phyloP scores from a whole-genome alignment of 2,329 filamentous ascomycete genomes.

The Colletotrichum caudatum region DNA sequence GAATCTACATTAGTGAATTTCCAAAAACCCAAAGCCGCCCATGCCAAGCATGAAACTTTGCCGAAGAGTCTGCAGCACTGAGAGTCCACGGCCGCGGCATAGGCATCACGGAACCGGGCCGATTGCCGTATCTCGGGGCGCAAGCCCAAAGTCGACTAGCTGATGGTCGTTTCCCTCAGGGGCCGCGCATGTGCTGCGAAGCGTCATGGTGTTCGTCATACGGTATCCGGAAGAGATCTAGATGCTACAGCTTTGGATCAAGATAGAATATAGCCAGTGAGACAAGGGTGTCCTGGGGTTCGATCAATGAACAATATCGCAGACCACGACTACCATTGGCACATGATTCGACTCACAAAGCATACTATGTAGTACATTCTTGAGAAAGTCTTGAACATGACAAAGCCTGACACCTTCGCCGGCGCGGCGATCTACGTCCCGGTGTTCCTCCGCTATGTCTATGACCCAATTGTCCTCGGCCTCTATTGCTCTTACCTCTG shows the following conservation, averaged over 20 bases:
- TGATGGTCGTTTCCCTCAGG: background rate
- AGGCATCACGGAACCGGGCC: slow-evolving; percentile 5
- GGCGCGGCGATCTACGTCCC: slow-evolving; percentile 28
- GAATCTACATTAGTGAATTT: background rate
- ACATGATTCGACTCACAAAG: background rate
- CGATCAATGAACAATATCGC: background rate
- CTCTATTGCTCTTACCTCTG: slow-evolving; percentile 53
- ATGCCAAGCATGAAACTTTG: slow-evolving; percentile 1
- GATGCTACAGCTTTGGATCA: too few relatives aligned
- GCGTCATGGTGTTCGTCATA: background rate
- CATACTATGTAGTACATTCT: background rate
- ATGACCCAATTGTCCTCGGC: slow-evolving; percentile 50
- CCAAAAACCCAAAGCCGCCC: background rate
- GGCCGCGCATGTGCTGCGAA: background rate
- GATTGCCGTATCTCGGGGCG: background rate
- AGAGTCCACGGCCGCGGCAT: background rate
- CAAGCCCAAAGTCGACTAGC: background rate
- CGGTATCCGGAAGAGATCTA: too few relatives aligned
- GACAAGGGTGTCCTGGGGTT: background rate
- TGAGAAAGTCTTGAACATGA: background rate
- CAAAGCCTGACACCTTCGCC: slow-evolving; percentile 18
- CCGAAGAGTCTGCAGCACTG: background rate
- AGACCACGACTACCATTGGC: background rate
- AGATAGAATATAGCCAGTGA: background rate
- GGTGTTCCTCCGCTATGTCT: slow-evolving; percentile 41